A percentile compares a stretch with the other conserved stretches of the same genome.
These are phyloP conservation scores for Aspergillus ruber DNA, from an alignment of 2,329 filamentous ascomycete species.

Conservation along the genomic window DNA sequence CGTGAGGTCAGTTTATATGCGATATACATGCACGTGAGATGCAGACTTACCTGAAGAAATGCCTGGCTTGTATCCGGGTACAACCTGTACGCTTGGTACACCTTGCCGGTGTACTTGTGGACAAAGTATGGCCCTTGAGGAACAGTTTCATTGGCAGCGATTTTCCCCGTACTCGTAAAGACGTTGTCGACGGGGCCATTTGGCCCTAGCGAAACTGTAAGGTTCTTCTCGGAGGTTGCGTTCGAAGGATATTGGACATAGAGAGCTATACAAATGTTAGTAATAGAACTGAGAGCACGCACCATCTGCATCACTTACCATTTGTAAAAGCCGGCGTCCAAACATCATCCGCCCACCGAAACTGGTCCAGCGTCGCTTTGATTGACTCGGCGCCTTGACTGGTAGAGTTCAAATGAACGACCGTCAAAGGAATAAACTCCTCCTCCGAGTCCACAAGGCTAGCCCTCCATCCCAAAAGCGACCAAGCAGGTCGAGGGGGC, in stretches of 20 bases:
- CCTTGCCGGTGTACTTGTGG: neutral
- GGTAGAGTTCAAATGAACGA: neutral
- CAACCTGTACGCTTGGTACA: neutral
- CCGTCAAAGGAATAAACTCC: neutral
- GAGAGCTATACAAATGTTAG: conserved; percentile 2
- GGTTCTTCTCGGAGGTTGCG: too few relatives aligned
- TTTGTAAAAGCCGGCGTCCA: conserved; percentile 3
- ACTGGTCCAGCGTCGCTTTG: conserved; percentile 2
- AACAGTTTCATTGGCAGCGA: neutral
- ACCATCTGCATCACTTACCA: neutral
- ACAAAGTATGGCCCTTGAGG: neutral
- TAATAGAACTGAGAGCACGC: neutral
- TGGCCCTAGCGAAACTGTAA: neutral
- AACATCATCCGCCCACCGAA: conserved; percentile 9
- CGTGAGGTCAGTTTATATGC: too few relatives aligned
- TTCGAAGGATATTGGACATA: neutral
- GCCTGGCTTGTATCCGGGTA: neutral
- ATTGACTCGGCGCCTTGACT: neutral
- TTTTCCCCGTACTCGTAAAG: neutral
- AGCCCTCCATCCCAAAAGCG: neutral
- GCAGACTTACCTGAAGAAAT: neutral
- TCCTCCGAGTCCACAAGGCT: neutral
- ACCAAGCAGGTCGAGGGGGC: neutral
- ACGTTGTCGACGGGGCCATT: neutral
- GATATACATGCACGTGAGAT: neutral